Percentiles rank a stretch among this genome's conserved stretches.
These are phyloP conservation scores for Candida pseudoglaebosa DNA, from an alignment of 805 yeast genomes.

Conservation along the genomic window DNA sequence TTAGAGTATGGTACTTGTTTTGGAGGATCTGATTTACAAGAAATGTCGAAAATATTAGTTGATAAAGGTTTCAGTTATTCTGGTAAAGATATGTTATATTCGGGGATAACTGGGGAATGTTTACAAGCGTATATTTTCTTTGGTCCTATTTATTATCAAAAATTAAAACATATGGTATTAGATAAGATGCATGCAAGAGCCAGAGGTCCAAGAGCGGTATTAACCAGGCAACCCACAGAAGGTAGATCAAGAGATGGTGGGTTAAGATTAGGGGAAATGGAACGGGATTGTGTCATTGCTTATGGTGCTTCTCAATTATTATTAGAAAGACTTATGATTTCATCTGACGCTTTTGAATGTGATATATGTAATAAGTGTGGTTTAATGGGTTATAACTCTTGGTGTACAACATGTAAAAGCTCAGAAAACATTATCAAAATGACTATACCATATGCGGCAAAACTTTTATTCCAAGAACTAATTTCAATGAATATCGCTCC, in stretches of 20 bases:
- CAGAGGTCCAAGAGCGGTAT: constrained; percentile 96
- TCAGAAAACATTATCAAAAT: constrained; percentile 82
- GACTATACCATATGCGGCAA: constrained; percentile 99
- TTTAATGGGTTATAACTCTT: constrained; percentile 92
- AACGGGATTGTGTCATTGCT: constrained; percentile 98
- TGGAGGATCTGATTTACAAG: constrained; percentile 95
- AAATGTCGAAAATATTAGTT: constrained; percentile 86
- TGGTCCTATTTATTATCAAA: constrained; percentile 97
- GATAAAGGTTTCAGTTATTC: constrained; percentile 91
- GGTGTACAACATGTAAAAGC: constrained; percentile 96
- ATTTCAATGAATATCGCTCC: constrained; percentile 99
- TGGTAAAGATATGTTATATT: constrained; percentile 96
- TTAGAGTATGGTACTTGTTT: constrained; percentile 97
- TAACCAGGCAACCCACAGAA: constrained; percentile 97
- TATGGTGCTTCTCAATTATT: constrained; percentile 96
- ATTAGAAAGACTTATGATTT: constrained; percentile 90
- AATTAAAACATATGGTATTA: constrained; percentile 96
- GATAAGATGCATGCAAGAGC: constrained; percentile 99
- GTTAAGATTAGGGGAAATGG: constrained; percentile 98
- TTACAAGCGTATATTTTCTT: constrained; percentile 96
- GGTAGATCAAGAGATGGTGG: constrained; percentile 99
- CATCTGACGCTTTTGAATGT: constrained; percentile 97
- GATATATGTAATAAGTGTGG: constrained; percentile 94
- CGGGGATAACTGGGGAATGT: constrained; percentile 97
- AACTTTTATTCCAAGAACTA: constrained; percentile 91